Evolutionary conservation across 306 rosid genomes (phyloP), one percentile per base, ranked within the genome.

Genomic region (Trifolium dubium): DNA sequence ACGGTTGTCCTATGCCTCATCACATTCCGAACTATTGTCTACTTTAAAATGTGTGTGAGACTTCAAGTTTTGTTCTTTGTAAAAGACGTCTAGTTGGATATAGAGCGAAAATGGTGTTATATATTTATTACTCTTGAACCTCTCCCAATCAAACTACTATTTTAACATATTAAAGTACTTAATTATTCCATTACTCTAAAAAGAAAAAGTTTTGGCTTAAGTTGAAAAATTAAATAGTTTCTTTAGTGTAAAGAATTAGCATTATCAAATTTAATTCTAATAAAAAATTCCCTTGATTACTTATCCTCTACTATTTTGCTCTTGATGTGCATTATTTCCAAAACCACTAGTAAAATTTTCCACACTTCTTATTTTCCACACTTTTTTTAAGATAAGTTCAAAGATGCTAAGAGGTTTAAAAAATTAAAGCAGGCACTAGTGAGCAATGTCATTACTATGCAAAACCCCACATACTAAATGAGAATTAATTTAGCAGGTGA

Each of bases 401-500:
- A 12, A 14, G 49, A 43, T 43, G 49, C 4, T 43, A 43, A 11
- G 13, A 43, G 49, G 49, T 43, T 56, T 56, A 3, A 56, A 28
- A 29, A 58, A 58, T 58, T 58, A 9, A 28, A 17, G 64, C 17
- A 58, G 8, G 37, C 37, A 58, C 17, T 29, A 6, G 4, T 58
- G 64, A 56, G 32, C 13, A 56, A 23, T 56, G 63, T 56, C 15
- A 28, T 56, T 56, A 5, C 63, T 10, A 56, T 28, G 37, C 37
- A 58, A 58, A 58, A 58, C 64, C 64, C 64, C 8, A 58, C 64
- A 29, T 58, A 8, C 64, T 12, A 35, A 29, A 13, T 58, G 64
- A 58, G 15, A 58, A 29, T 58, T 29, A 58, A 58, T 58, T 54
- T 12, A 28, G 64, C 64, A 29, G 30, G 64, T 58, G 64, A 58